Percentiles rank a stretch among this genome's conserved stretches.
phyloP scores from a whole-genome alignment of 805 yeast species.

The Metschnikowia shivogae region DNA sequence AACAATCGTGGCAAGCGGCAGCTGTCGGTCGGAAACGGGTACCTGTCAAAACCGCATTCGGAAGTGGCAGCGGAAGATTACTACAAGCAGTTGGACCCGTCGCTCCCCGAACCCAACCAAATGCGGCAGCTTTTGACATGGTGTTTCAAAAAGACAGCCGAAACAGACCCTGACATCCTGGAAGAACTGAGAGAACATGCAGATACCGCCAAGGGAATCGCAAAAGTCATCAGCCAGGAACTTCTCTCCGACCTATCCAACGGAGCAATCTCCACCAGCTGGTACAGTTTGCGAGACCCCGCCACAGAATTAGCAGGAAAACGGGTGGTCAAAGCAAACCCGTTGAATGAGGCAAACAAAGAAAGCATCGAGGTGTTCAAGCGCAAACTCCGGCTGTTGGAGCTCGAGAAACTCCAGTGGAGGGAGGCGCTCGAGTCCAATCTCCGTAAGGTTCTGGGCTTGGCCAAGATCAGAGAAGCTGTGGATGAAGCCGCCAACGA shows the following conservation, averaged over 20 bases:
- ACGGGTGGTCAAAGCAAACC: constrained; percentile 49
- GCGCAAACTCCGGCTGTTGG: constrained; percentile 40
- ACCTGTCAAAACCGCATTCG: constrained; percentile 61
- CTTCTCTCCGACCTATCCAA: constrained; percentile 53
- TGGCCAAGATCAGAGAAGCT: constrained; percentile 14
- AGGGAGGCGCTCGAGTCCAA: constrained; percentile 22
- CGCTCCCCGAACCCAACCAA: constrained; percentile 66
- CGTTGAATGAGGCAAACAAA: constrained; percentile 51
- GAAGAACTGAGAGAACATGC: constrained; percentile 24
- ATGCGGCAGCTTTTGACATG: constrained; percentile 68
- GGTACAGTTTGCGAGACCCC: constrained; percentile 48
- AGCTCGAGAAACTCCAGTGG: constrained; percentile 49
- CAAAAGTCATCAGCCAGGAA: constrained; percentile 63
- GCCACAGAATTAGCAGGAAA: constrained; percentile 17
- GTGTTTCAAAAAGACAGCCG: constrained; percentile 51
- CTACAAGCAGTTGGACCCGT: constrained; percentile 57
- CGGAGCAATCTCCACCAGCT: constrained; percentile 59
- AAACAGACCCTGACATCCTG: constrained; percentile 14
- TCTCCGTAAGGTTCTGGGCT: constrained; percentile 2
- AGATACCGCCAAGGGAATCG: constrained; percentile 45
- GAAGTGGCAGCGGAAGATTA: constrained; percentile 53
- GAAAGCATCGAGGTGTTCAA: constrained; percentile 46
- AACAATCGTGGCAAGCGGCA: constrained; percentile 64
- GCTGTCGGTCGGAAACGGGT: constrained; percentile 73
- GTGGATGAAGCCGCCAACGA: constrained; percentile 12